Percentiles rank a stretch among this genome's conserved stretches.
These are phyloP conservation scores for Colletotrichum kahawae DNA, from an alignment of 2,329 filamentous ascomycete species.

Conservation along the genomic window DNA sequence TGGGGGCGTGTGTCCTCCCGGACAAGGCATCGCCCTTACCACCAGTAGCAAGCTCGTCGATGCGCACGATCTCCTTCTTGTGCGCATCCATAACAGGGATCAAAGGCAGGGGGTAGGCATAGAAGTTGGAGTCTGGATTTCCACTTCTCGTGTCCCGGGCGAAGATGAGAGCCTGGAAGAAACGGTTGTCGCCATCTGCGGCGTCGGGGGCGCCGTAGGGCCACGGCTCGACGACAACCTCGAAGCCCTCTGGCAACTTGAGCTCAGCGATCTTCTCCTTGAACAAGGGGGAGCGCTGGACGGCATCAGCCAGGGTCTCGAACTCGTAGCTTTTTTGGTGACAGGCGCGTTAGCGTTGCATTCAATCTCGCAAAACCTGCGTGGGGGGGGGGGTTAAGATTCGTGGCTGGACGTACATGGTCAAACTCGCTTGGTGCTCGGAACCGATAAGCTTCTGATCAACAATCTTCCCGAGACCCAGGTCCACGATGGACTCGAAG, in stretches of 20 bases:
- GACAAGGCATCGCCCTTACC: conserved; percentile 27
- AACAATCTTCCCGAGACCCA: conserved; percentile 28
- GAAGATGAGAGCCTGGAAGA: conserved; percentile 39
- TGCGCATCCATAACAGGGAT: conserved; percentile 45
- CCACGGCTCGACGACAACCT: conserved; percentile 50
- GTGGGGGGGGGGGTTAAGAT: background rate
- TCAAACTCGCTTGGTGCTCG: conserved; percentile 34
- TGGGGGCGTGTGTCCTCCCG: conserved; percentile 21
- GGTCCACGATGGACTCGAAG: conserved; percentile 40
- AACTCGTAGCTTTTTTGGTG: conserved; percentile 33
- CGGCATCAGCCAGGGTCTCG: conserved; percentile 35
- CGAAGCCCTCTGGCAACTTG: conserved; percentile 34
- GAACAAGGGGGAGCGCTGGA: conserved; percentile 33
- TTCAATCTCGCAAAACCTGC: background rate
- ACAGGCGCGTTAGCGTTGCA: background rate
- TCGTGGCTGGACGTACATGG: conserved; percentile 28
- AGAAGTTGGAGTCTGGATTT: conserved; percentile 52
- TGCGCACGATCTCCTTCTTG: conserved; percentile 34
- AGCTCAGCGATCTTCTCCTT: conserved; percentile 34
- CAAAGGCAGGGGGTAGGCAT: conserved; percentile 51
- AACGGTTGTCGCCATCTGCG: conserved; percentile 31
- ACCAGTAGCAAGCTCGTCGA: conserved; percentile 39
- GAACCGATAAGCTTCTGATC: conserved; percentile 30
- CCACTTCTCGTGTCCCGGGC: conserved; percentile 32
- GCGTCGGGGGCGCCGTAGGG: conserved; percentile 34